These are phyloP conservation scores for Dictyostelium discoideum DNA, from an alignment of 78 protist genomes.

Conservation along the genomic window DNA sequence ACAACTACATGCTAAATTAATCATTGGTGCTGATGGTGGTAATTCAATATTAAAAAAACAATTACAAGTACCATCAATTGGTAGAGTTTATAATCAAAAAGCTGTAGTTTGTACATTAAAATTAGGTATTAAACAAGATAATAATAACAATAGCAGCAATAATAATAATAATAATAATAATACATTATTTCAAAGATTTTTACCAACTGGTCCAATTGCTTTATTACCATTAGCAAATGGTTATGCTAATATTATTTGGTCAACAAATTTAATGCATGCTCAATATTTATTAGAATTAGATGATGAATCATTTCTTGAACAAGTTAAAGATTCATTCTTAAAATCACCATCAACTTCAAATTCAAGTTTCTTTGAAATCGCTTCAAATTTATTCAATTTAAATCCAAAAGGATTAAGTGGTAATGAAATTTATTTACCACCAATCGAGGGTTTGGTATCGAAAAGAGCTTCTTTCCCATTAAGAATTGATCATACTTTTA, in stretches of 20 bases:
- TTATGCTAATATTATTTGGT: conserved; percentile 74
- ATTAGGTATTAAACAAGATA: not conserved
- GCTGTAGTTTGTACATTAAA: conserved; percentile 82
- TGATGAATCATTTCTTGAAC: conserved; percentile 28
- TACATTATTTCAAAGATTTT: conserved; percentile 78
- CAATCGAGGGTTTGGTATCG: conserved; percentile 27
- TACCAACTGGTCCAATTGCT: conserved; percentile 88
- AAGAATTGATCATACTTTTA: conserved; percentile 40
- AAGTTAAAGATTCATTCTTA: conserved; percentile 44
- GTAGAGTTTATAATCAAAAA: conserved; percentile 69
- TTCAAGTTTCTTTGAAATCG: not conserved
- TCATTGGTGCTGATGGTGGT: conserved; percentile 76
- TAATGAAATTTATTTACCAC: conserved; percentile 50
- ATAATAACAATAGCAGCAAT: too few relatives aligned
- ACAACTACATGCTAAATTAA: conserved; percentile 4
- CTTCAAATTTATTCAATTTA: not conserved
- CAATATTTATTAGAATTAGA: conserved; percentile 51
- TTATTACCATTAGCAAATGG: conserved; percentile 76
- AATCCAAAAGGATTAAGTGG: conserved; percentile 57
- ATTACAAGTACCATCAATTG: not conserved
- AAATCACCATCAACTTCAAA: not conserved
- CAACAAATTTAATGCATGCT: conserved; percentile 66
- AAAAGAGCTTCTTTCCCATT: conserved; percentile 82
- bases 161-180: too few relatives aligned
- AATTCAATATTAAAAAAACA: conserved; percentile 67